Conservation (phyloP, 139 green algal species). For the Volvox africanus region DNA sequence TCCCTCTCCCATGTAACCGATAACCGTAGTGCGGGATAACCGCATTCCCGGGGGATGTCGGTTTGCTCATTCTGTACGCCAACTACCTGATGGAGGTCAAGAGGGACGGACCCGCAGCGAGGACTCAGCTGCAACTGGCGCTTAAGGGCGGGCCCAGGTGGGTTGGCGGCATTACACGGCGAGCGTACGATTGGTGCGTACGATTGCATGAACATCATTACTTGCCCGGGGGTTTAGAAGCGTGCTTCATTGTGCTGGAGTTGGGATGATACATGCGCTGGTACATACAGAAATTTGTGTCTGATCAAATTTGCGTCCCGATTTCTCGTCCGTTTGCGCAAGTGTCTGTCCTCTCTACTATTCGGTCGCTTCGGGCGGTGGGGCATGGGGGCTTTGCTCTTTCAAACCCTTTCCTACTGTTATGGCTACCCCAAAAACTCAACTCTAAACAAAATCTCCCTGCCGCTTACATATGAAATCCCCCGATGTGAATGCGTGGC, state of each 20-base stretch:
- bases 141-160: constrained; percentile 43
- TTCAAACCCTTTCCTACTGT: no score
- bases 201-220: not conserved
- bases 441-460: not conserved
- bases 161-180: not conserved
- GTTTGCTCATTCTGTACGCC: constrained; percentile 48
- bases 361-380: no score
- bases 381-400: no score
- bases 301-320: no score
- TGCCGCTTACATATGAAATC: not conserved
- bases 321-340: no score
- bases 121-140: constrained; percentile 65
- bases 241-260: not conserved
- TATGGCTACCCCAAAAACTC: not conserved
- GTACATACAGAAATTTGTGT: not conserved
- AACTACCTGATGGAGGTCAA: constrained; percentile 58
- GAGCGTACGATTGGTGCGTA: not conserved
- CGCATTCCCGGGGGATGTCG: constrained; percentile 46
- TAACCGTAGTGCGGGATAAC: constrained; percentile 50
- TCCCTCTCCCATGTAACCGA: no score
- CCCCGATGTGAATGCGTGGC: no score
- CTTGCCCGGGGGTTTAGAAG: not conserved
- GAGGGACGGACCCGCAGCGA: constrained; percentile 51
- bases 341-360: no score
- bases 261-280: not conserved